Evolutionary conservation across 2,329 filamentous ascomycete genomes (phyloP).

Genomic region (Aspergillus japonicus): DNA sequence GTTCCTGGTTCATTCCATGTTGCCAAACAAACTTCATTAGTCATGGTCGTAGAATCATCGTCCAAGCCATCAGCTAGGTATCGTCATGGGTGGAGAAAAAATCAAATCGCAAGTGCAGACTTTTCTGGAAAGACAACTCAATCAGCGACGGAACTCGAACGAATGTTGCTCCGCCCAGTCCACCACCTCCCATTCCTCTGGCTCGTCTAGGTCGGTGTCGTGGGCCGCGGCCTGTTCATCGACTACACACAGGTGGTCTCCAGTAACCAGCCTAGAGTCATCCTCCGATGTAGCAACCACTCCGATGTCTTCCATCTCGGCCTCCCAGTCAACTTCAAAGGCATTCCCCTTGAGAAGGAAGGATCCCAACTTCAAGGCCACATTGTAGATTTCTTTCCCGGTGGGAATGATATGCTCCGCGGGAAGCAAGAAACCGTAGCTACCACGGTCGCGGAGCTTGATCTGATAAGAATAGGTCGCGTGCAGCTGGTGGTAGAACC

Average conservation of each 20-base stretch:
- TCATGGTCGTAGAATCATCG: background rate
- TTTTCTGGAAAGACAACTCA: background rate
- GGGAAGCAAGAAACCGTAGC: slow-evolving; percentile 89
- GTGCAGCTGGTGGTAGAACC: slow-evolving; percentile 85
- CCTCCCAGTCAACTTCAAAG: slow-evolving; percentile 16
- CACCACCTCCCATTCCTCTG: slow-evolving; percentile 6
- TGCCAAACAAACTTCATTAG: background rate
- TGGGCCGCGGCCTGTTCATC: background rate
- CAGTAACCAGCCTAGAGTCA: background rate
- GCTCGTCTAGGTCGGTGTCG: slow-evolving; percentile 3
- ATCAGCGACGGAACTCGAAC: slow-evolving; percentile 1
- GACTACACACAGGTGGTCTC: background rate
- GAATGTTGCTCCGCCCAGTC: slow-evolving; percentile 8
- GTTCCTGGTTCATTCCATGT: background rate
- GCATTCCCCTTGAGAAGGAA: slow-evolving; percentile 49
- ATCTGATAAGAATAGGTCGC: slow-evolving; percentile 87
- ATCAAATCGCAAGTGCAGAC: no score
- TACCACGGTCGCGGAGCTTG: slow-evolving; percentile 89
- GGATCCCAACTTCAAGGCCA: slow-evolving; percentile 78
- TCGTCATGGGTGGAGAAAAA: no score
- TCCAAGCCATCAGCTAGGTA: background rate
- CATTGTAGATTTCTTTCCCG: slow-evolving; percentile 81
- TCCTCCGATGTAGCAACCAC: background rate
- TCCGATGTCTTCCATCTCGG: slow-evolving; percentile 13
- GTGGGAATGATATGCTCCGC: slow-evolving; percentile 84